phyloP scores from a whole-genome alignment of 257 asterid species.

The Leptodermis oblonga region DNA sequence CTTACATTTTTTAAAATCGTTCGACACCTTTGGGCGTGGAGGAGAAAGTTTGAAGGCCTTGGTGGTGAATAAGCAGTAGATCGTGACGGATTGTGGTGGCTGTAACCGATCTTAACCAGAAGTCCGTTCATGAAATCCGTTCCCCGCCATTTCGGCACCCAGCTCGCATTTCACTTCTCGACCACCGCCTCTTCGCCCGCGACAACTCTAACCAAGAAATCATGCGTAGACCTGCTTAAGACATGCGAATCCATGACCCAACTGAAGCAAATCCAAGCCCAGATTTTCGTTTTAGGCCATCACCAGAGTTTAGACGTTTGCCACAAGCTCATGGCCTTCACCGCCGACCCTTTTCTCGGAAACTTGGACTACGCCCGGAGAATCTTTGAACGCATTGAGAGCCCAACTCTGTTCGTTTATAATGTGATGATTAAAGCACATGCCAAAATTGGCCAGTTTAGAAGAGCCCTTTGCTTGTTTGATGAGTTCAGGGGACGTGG shows the following conservation, averaged over 20 bases:
- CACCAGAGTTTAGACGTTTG: constrained; percentile 53
- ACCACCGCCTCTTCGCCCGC: constrained; percentile 17
- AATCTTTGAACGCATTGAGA: constrained; percentile 41
- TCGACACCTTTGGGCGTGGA: no score
- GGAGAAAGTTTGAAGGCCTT: no score
- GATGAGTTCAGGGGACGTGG: constrained; percentile 58
- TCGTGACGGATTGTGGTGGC: no score
- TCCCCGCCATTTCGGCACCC: no score
- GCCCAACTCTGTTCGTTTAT: constrained; percentile 54
- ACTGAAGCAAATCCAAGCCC: constrained; percentile 66
- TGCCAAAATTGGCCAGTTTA: constrained; percentile 37
- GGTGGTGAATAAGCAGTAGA: no score
- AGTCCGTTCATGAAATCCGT: no score
- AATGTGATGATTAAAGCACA: constrained; percentile 73
- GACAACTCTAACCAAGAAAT: constrained; percentile 30
- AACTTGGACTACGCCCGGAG: constrained; percentile 49
- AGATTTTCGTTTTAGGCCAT: constrained; percentile 48
- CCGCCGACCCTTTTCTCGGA: constrained; percentile 28
- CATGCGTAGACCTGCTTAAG: constrained; percentile 54
- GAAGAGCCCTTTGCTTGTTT: constrained; percentile 52
- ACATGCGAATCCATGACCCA: constrained; percentile 55
- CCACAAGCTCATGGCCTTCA: constrained; percentile 66
- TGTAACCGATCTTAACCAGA: no score
- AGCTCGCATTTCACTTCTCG: constrained; percentile 22
- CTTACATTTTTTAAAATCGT: no score